phyloP scores from a whole-genome alignment of 2,329 filamentous ascomycete species.

The Botrytis byssoidea region DNA sequence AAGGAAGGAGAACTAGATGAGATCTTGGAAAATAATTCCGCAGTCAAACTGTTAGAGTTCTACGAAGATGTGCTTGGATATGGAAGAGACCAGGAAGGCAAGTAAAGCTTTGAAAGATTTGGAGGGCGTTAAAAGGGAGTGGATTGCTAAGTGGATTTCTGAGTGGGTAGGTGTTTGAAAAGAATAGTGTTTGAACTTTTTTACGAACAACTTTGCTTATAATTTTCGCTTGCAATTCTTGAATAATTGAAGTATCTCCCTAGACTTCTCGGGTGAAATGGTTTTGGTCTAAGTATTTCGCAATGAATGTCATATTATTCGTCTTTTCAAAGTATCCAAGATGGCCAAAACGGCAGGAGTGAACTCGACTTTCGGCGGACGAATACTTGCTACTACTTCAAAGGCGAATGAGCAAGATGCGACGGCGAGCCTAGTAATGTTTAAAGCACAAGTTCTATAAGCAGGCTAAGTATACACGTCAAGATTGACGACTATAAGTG shows the following conservation, averaged over 20 bases:
- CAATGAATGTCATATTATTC: too few relatives aligned
- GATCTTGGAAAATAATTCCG: background rate
- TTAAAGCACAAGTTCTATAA: too few relatives aligned
- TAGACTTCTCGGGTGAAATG: background rate
- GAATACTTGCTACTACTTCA: fast-evolving
- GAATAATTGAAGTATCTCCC: background rate
- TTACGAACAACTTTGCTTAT: background rate
- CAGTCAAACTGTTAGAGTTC: background rate
- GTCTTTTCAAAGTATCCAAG: background rate
- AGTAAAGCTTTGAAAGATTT: background rate
- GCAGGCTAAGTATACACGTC: background rate
- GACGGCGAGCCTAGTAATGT: too few relatives aligned
- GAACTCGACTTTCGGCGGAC: background rate
- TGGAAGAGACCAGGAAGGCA: background rate
- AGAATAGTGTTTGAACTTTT: too few relatives aligned
- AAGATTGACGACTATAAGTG: background rate
- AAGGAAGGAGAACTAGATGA: background rate
- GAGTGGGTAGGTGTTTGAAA: background rate
- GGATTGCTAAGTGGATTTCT: background rate
- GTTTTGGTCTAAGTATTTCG: too few relatives aligned
- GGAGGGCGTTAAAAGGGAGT: background rate
- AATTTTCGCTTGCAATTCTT: too few relatives aligned
- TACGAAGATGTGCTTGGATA: background rate
- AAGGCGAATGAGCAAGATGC: background rate
- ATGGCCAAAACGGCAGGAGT: background rate